Evolutionary conservation across 164 flowering plant species (phyloP).

Genomic region (Chimonanthus praecox): DNA sequence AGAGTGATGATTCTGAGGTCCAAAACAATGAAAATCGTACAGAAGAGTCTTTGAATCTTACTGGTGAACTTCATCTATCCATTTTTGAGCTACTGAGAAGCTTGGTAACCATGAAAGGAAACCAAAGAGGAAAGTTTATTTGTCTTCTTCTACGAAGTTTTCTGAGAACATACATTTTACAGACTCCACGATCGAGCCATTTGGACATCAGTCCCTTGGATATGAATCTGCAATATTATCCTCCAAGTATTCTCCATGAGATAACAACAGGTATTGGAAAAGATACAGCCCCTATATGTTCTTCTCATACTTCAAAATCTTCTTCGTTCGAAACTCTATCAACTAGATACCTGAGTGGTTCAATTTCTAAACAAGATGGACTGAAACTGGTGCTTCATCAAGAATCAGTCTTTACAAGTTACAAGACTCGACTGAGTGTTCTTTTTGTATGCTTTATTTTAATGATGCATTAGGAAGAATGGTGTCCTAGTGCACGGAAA

Average conservation of each 20-base stretch:
- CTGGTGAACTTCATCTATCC: slow-evolving; percentile 43
- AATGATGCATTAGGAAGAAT: too few species aligned
- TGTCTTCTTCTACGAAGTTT: slow-evolving; percentile 27
- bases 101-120: slow-evolving; percentile 36
- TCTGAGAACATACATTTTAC: slow-evolving; percentile 39
- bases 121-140: slow-evolving; percentile 26
- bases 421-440: too few species aligned
- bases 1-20: not conserved
- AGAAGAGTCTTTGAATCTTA: slow-evolving; percentile 21
- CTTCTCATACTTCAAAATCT: not conserved
- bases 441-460: too few species aligned
- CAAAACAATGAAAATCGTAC: not conserved
- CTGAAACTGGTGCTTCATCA: too few species aligned
- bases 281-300: not conserved
- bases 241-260: slow-evolving; percentile 30
- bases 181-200: slow-evolving; percentile 30
- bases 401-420: too few species aligned
- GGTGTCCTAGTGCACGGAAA: too few species aligned
- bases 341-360: too few species aligned
- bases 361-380: too few species aligned
- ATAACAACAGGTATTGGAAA: slow-evolving; percentile 37
- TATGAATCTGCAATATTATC: slow-evolving; percentile 24
- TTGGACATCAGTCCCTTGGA: slow-evolving; percentile 11
- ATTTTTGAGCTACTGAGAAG: slow-evolving; percentile 30
- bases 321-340: too few species aligned